phyloP scores from a whole-genome alignment of 192 early-diverging fungal genomes.

The Entophlyctis luteolus region DNA sequence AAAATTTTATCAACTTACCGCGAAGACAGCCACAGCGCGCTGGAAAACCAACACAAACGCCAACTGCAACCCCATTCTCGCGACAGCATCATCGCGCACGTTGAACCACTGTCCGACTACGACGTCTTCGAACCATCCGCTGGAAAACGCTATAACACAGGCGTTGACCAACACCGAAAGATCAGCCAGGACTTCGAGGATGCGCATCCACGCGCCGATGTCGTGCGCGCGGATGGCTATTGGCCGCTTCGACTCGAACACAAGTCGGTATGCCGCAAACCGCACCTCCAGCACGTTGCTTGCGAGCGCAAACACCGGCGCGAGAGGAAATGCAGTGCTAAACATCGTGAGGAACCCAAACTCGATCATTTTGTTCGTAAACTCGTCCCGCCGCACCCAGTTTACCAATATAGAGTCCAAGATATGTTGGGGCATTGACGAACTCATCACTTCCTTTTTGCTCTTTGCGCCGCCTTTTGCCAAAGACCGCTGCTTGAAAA shows the following conservation, averaged over 20 bases:
- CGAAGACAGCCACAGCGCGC: slow-evolving; percentile 13
- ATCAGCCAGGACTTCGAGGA: background rate
- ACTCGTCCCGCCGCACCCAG: slow-evolving; percentile 4
- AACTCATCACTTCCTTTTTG: background rate
- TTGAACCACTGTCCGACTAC: slow-evolving; percentile 13
- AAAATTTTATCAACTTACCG: slow-evolving; percentile 3
- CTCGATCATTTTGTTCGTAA: slow-evolving; percentile 46
- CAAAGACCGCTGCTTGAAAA: background rate
- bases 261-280: slow-evolving; percentile 44
- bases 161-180: slow-evolving; percentile 34
- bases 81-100: background rate
- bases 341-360: slow-evolving; percentile 71
- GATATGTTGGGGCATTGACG: slow-evolving; percentile 14
- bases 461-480: background rate
- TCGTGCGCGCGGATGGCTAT: slow-evolving; percentile 25
- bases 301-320: slow-evolving; percentile 60
- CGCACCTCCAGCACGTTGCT: slow-evolving; percentile 61
- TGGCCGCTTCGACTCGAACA: slow-evolving; percentile 24
- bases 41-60: slow-evolving; percentile 41
- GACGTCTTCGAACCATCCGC: slow-evolving; percentile 22
- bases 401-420: slow-evolving; percentile 13
- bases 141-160: slow-evolving; percentile 36
- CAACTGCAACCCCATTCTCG: slow-evolving; percentile 24
- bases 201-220: slow-evolving; percentile 24
- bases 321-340: slow-evolving; percentile 63